phyloP scores from a whole-genome alignment of 176 grass and related monocot genomes.

The Eremochloa ophiuroides region DNA sequence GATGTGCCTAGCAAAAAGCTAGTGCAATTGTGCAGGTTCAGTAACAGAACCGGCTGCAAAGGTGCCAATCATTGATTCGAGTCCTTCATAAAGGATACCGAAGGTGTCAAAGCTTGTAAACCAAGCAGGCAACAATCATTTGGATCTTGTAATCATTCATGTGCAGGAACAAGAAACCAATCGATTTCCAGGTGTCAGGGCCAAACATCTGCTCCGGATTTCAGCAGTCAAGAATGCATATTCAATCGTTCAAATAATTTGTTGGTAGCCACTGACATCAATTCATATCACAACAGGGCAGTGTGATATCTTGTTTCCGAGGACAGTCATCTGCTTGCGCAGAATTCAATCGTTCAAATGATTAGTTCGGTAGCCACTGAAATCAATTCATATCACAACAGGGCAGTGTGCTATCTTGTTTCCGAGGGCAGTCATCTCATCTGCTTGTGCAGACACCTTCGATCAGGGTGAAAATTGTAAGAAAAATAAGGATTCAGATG shows the following conservation, averaged over 20 bases:
- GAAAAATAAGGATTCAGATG: background rate
- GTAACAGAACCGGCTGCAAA: slow-evolving; percentile 4
- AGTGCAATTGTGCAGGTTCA: background rate
- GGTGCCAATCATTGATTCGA: background rate
- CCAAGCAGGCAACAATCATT: slow-evolving; percentile 39
- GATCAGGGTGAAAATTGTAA: background rate
- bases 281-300: background rate
- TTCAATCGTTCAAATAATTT: slow-evolving; percentile 15
- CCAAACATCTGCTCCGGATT: slow-evolving; percentile 8
- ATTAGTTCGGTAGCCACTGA: too few species aligned
- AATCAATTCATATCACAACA: background rate
- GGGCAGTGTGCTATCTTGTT: background rate
- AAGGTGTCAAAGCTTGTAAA: slow-evolving; percentile 36
- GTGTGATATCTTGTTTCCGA: background rate
- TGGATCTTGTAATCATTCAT: slow-evolving; percentile 33
- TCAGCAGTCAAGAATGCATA: background rate
- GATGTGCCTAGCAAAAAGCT: background rate
- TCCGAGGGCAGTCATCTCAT: background rate
- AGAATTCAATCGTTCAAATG: too few species aligned
- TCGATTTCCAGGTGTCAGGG: background rate
- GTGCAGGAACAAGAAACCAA: slow-evolving; percentile 9
- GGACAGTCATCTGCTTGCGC: background rate
- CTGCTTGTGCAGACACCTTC: background rate
- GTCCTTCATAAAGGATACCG: slow-evolving; percentile 11
- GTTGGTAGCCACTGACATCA: background rate